Conservation (phyloP, 1,139 yeast genomes). For the Starmera stellimalicola region DNA sequence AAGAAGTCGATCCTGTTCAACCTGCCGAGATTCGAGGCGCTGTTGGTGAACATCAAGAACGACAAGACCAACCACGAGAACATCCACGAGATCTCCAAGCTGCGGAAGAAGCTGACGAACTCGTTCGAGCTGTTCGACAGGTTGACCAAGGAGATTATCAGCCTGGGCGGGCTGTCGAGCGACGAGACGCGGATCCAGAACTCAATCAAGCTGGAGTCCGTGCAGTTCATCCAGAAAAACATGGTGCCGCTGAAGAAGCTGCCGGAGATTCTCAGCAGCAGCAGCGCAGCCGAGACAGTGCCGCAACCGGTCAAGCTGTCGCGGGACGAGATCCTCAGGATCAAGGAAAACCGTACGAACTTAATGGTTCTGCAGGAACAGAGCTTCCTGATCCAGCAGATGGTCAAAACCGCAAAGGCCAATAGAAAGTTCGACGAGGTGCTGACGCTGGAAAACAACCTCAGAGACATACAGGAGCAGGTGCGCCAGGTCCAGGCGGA, state of each 20-base stretch:
- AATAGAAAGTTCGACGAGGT: constrained; percentile 75
- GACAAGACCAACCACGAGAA: constrained; percentile 21
- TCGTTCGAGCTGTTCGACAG: constrained; percentile 36
- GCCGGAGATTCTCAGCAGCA: constrained; percentile 26
- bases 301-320: constrained; percentile 9
- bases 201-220: constrained; percentile 36
- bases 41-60: constrained; percentile 23
- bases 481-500: constrained; percentile 38
- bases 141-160: constrained; percentile 30
- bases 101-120: constrained; percentile 32
- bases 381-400: constrained; percentile 53
- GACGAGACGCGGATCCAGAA: constrained; percentile 34
- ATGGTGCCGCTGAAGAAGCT: constrained; percentile 44
- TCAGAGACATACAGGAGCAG: constrained; percentile 46
- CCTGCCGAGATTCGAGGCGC: constrained; percentile 32
- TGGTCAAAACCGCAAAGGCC: constrained; percentile 52
- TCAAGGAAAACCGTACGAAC: constrained; percentile 58
- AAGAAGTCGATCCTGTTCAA: constrained; percentile 27
- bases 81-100: constrained; percentile 27
- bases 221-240: constrained; percentile 41
- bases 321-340: constrained; percentile 26
- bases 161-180: constrained; percentile 20
- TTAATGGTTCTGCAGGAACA: constrained; percentile 86
- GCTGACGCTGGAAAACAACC: constrained; percentile 46
- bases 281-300: constrained; percentile 3